Evolutionary conservation across 1,284 basidiomycete species (phyloP), one percentile per base, ranked within the genome.

Genomic region (Coriolopsis trogii): DNA sequence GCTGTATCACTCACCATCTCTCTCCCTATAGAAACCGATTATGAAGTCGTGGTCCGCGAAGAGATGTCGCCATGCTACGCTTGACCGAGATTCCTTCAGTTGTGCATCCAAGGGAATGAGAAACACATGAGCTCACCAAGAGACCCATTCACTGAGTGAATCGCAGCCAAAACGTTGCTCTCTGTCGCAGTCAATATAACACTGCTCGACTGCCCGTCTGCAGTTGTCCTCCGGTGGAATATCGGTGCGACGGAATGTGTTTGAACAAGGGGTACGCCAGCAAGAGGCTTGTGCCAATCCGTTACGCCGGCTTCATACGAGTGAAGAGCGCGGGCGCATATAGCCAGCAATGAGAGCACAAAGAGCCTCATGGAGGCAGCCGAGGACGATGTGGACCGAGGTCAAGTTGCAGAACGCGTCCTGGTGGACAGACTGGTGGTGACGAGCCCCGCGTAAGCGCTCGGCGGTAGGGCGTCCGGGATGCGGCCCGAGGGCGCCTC

Each of bases 271-370:
- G 91, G 89, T 7, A 87, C 75, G 20, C 93, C 93, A 49, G 93
- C 73, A 24, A 89, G 77, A 18, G 78, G 70, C 59, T 84, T 87
- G 71, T 95, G 81, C 93, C 93, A 95, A 74, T 95, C 93, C 30
- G 93, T 80, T 28, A 92, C 75, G 43, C 93, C 93, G 29, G 85
- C 91, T 54, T 91, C 87, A 25, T 85, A 82, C 62, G 87, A 78
- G 50, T 89, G 82, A 21, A 90, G 53, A 18, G 63, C 61, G 28
- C 43, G 58, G 5, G 55, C 51, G 49, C 53, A 56, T 38, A 34
- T 39, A 8, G 46, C 49, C 41, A 52, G 23, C 10, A 53, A 42
- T 10, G 45, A 36, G 16, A 60, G 30, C 16, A 43, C 41, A n/a
- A 54, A 44, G 16, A 55, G 55, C 58, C 57, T 55, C 57, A 59